Evolutionary conservation across 169 alveolate genomes (phyloP).

Genomic region (Babesia ovis): DNA sequence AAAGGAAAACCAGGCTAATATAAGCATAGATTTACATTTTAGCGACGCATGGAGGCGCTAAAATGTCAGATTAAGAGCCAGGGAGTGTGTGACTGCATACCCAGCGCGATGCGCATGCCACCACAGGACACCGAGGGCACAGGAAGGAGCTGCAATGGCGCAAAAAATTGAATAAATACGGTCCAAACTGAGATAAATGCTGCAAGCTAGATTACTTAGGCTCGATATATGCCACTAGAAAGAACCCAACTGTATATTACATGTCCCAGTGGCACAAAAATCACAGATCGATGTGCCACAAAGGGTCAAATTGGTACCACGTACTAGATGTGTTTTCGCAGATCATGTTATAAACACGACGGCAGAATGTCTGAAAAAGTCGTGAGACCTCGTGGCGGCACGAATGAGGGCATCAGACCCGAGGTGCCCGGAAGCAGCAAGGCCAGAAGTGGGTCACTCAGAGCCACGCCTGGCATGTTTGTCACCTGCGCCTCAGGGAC

Average conservation of each 20-base stretch:
- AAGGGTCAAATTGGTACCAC: constrained; percentile 17
- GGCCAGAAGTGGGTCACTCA: constrained; percentile 47
- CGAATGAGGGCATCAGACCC: background rate
- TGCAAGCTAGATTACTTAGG: no score
- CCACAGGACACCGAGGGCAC: background rate
- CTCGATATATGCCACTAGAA: no score
- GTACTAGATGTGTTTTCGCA: constrained; percentile 22
- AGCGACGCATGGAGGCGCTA: background rate
- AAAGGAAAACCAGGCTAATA: no score
- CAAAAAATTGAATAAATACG: no score
- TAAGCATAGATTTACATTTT: no score
- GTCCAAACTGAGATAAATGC: no score
- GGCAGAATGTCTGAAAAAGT: constrained; percentile 20
- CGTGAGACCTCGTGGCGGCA: constrained; percentile 24
- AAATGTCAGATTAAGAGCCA: background rate
- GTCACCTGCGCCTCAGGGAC: constrained; percentile 83
- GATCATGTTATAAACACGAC: background rate
- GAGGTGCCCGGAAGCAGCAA: background rate
- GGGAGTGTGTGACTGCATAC: background rate
- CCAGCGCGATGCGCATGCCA: constrained; percentile 11
- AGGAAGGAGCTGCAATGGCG: no score
- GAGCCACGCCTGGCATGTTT: constrained; percentile 89
- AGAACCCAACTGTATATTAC: no score
- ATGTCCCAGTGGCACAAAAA: no score
- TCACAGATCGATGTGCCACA: constrained; percentile 7